Evolutionary conservation across 768 basidiomycete species (phyloP).

Genomic region (Tricholoma bakamatsutake): DNA sequence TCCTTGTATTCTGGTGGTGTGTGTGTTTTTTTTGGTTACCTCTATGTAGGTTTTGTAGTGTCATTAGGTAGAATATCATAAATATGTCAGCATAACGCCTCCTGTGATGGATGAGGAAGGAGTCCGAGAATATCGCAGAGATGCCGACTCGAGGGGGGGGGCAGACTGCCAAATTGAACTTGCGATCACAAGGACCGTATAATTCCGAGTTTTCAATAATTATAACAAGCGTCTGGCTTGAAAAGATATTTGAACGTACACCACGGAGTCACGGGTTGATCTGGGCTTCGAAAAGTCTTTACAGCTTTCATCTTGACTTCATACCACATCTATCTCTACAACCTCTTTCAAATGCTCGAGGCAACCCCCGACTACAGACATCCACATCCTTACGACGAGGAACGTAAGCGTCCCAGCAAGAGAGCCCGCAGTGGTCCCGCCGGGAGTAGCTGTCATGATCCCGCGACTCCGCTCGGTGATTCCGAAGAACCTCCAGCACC

Average conservation of each 20-base stretch:
- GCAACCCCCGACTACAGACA: conserved; percentile 12
- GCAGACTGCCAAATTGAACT: not conserved
- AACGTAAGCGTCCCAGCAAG: conserved; percentile 1
- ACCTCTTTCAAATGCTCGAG: conserved; percentile 17
- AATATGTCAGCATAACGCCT: too few relatives aligned
- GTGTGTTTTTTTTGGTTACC: not conserved
- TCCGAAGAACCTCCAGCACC: not conserved
- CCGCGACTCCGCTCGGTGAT: conserved; percentile 1
- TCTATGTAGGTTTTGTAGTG: not conserved
- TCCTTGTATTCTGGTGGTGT: not conserved
- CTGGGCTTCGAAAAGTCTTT: conserved; percentile 1
- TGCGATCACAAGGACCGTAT: not conserved
- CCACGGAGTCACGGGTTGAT: conserved; percentile 1
- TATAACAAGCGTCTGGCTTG: too few relatives aligned
- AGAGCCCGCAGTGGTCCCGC: conserved; percentile 1
- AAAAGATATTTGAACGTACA: not conserved
- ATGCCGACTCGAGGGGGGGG: conserved; percentile 6
- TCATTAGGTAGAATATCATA: too few relatives aligned
- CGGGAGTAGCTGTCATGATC: not conserved
- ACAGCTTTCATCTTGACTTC: conserved; percentile 6
- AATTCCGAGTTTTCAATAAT: too few relatives aligned
- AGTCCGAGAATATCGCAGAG: conserved; percentile 11
- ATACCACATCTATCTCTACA: not conserved
- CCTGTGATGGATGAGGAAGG: conserved; percentile 8
- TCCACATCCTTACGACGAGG: not conserved